phyloP scores from a whole-genome alignment of 2,329 filamentous ascomycete species.

The Colletotrichum sp. region DNA sequence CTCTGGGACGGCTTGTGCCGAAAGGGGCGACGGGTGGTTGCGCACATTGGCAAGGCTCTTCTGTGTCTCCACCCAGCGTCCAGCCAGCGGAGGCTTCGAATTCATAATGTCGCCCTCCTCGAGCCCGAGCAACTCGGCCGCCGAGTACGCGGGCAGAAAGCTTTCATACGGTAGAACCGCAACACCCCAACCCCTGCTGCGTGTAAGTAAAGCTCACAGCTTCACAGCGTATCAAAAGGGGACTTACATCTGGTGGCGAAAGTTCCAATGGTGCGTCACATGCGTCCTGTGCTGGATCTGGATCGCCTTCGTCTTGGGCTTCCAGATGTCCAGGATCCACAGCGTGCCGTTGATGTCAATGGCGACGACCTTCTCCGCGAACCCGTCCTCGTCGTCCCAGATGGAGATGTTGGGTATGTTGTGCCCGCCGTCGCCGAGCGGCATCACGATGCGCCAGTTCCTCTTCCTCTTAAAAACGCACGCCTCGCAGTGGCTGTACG shows the following conservation, averaged over 20 bases:
- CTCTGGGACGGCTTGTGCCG: background rate
- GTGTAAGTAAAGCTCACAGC: background rate
- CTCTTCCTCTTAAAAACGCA: conserved; percentile 45
- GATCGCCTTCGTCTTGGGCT: conserved; percentile 23
- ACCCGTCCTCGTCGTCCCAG: conserved; percentile 47
- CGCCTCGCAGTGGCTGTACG: conserved; percentile 31
- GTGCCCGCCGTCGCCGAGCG: conserved; percentile 39
- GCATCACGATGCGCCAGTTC: conserved; percentile 56
- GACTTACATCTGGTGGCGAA: conserved; percentile 13
- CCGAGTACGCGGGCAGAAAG: conserved; percentile 41
- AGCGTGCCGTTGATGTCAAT: conserved; percentile 54
- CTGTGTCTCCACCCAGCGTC: conserved; percentile 16
- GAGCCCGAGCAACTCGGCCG: conserved; percentile 5
- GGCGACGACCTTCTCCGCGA: conserved; percentile 55
- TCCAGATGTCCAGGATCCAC: conserved; percentile 62
- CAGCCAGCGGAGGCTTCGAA: background rate
- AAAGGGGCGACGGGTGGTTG: conserved; percentile 10
- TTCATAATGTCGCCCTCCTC: background rate
- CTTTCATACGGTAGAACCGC: conserved; percentile 48
- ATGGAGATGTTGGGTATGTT: conserved; percentile 64
- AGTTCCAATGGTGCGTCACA: conserved; percentile 14
- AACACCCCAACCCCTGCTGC: conserved; percentile 53
- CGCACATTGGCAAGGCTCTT: conserved; percentile 8
- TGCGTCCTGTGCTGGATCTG: conserved; percentile 12
- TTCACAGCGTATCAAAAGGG: background rate